Evolutionary conservation across 371 early-diverging fungal genomes (phyloP).

Genomic region (Syncephalastrum monosporum): DNA sequence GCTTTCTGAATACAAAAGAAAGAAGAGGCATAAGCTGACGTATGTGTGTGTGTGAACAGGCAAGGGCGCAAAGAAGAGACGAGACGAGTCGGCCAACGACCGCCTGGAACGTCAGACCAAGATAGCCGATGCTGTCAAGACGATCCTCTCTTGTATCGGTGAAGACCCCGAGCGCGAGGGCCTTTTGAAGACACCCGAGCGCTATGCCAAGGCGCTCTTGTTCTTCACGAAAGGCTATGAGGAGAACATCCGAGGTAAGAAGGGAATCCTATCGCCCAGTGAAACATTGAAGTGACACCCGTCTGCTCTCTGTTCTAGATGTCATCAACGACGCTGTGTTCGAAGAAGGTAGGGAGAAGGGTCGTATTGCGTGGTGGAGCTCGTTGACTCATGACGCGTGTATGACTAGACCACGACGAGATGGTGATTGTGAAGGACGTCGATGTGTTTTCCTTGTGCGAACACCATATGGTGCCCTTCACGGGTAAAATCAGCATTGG

Average conservation of each 20-base stretch:
- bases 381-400: conserved; percentile 15
- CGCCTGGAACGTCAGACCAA: conserved; percentile 67
- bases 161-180: conserved; percentile 97
- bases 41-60: conserved; percentile 28
- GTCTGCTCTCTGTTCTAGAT: conserved; percentile 42
- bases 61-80: conserved; percentile 70
- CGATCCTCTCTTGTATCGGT: conserved; percentile 90
- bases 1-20: not conserved
- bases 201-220: conserved; percentile 97
- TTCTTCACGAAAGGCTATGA: conserved; percentile 98
- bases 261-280: not conserved
- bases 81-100: conserved; percentile 75
- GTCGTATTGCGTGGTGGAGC: not conserved
- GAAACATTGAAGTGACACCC: not conserved
- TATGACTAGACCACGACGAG: conserved; percentile 86
- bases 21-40: not conserved
- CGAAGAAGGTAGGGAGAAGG: conserved; percentile 75
- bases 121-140: conserved; percentile 84
- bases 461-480: conserved; percentile 99
- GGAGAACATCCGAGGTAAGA: conserved; percentile 71
- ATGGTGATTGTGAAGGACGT: conserved; percentile 98
- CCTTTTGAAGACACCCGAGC: conserved; percentile 90
- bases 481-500: conserved; percentile 95
- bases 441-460: conserved; percentile 94
- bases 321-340: conserved; percentile 92